phyloP scores from a whole-genome alignment of 1,284 basidiomycete species.

The Porogramme epimiltina region DNA sequence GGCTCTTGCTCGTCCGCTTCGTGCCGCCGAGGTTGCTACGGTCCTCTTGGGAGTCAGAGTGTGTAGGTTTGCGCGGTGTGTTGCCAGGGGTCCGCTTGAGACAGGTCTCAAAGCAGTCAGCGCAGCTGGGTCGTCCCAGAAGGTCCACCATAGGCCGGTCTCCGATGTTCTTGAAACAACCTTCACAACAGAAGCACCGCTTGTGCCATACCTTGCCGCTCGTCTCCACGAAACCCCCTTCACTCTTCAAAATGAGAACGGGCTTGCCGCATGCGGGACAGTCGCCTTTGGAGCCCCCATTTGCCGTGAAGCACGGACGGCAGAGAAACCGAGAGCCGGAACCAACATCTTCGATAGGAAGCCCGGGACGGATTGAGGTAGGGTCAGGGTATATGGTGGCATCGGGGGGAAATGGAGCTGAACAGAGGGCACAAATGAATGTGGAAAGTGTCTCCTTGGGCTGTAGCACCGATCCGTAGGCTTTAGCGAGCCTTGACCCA shows the following conservation, averaged over 20 bases:
- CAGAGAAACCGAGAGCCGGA: slow-evolving; percentile 63
- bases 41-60: slow-evolving; percentile 25
- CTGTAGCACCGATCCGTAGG: slow-evolving; percentile 80
- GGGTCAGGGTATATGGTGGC: slow-evolving; percentile 83
- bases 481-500: slow-evolving; percentile 70
- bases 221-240: slow-evolving; percentile 75
- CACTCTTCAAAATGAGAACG: slow-evolving; percentile 71
- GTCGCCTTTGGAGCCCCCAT: slow-evolving; percentile 74
- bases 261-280: slow-evolving; percentile 67
- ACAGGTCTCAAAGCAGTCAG: slow-evolving; percentile 75
- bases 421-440: slow-evolving; percentile 70
- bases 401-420: slow-evolving; percentile 68
- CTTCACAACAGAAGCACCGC: slow-evolving; percentile 72
- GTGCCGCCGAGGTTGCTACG: slow-evolving; percentile 44
- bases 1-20: slow-evolving; percentile 34
- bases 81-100: slow-evolving; percentile 48
- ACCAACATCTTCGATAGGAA: slow-evolving; percentile 28
- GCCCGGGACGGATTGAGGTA: slow-evolving; percentile 29
- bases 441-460: slow-evolving; percentile 69
- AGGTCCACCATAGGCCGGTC: slow-evolving; percentile 78
- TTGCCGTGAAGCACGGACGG: slow-evolving; percentile 64
- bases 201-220: slow-evolving; percentile 76
- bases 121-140: slow-evolving; percentile 75
- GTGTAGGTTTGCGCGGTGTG: slow-evolving; percentile 28
- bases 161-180: slow-evolving; percentile 71